Evolutionary conservation across 306 rosid genomes (phyloP).

Genomic region (Cucurbita argyrosperma): DNA sequence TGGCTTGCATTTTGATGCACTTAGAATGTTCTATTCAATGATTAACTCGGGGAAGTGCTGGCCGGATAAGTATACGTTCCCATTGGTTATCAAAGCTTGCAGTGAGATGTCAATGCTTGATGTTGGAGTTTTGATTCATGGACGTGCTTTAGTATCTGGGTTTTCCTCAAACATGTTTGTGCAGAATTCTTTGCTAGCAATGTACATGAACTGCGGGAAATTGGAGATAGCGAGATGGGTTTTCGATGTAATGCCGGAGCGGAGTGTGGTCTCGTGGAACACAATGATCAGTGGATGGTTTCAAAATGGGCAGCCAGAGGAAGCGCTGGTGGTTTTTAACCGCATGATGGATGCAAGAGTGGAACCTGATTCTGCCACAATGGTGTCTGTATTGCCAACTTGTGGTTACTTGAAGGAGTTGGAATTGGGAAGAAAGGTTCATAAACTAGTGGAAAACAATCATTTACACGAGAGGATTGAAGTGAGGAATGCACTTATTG

Average conservation of each 20-base stretch:
- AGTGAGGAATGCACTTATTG: constrained; percentile 56
- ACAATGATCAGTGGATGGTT: constrained; percentile 60
- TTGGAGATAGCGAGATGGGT: constrained; percentile 31
- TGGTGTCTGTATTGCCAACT: constrained; percentile 66
- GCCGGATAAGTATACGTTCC: constrained; percentile 58
- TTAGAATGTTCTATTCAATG: constrained; percentile 47
- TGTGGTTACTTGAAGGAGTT: constrained; percentile 45
- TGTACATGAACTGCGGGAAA: constrained; percentile 65
- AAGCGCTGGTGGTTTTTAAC: constrained; percentile 35
- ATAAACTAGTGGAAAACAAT: constrained; percentile 30
- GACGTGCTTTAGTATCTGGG: constrained; percentile 33
- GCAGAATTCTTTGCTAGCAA: constrained; percentile 61
- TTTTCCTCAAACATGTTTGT: constrained; percentile 33
- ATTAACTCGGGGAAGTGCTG: constrained; percentile 14
- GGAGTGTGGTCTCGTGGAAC: constrained; percentile 70
- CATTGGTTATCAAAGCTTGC: constrained; percentile 62
- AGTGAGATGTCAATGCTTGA: constrained; percentile 30
- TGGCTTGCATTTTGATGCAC: constrained; percentile 33
- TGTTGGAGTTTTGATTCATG: constrained; percentile 53
- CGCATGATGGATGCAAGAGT: constrained; percentile 46
- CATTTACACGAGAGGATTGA: constrained; percentile 35
- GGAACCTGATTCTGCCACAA: constrained; percentile 58
- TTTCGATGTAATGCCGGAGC: constrained; percentile 47
- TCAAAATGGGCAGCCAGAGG: constrained; percentile 32
- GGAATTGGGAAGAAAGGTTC: constrained; percentile 45